Base-by-base conservation (phyloP, 192 early-diverging fungal genomes). In the Linnemannia hyalina region DNA sequence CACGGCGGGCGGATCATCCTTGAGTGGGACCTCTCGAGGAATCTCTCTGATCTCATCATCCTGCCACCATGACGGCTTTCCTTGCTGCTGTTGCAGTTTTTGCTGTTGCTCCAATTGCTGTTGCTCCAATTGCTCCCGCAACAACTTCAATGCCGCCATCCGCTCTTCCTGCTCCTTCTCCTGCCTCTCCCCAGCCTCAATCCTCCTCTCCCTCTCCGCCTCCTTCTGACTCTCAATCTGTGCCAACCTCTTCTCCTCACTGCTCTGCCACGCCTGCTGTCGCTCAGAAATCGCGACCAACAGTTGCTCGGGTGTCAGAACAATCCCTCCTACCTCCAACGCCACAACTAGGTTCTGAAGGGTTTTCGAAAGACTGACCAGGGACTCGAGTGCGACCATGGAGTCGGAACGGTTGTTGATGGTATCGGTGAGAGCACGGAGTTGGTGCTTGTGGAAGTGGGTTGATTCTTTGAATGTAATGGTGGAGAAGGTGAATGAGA, bases 331-430 rank as follows among this genome's bases (percentile, higher is more conserved):
- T 0, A 57, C 35, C 36, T 79, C 82, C 0, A 84, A 41, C 4
- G 41, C 68, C 0, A 84, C 77, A 0, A 84, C 74, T 0, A 80
- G 68, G 69, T 84, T 79, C 74, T 84, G 82, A 13, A 84, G 69
- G 6, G 82, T 84, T 57, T 76, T 79, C 74, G 42, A 76, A 4
- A 84, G 32, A 18, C 82, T 65, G 20, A 76, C 23, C 3, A 84
- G 47, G n/a, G 77, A 68, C 29, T 71, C 77, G 13, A 80, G 29
- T 42, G 32, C 77, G 4, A 40, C 35, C 13, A 76, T 20, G 29
- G 60, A 29, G 29, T 65, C 13, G 2, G 60, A 32, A 32, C 26
- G n/a, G 60, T 32, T 6, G 23, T 22, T 4, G 69, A 41, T 23
- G 69, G 23, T n/a, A 10, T 32, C 65, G 32, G n/a, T 68, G 15